Percentiles rank a stretch among this genome's conserved stretches.
phyloP scores from a whole-genome alignment of 2,329 filamentous ascomycete genomes.

The Penicillium freii region DNA sequence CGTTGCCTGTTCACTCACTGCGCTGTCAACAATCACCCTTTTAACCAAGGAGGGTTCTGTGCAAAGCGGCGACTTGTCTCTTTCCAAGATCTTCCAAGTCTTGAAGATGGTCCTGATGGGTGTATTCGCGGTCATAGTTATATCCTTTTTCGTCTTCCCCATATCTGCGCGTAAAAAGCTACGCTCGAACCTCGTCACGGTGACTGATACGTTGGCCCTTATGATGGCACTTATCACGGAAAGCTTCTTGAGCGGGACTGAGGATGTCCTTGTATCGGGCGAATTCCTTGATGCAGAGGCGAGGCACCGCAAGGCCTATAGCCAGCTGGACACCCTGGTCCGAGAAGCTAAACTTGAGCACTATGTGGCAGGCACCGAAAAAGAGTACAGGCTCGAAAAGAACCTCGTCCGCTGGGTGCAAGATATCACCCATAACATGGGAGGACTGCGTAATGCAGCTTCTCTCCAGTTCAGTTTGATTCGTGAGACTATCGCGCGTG shows the following conservation, averaged over 20 bases:
- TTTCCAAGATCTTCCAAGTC: slow-evolving; percentile 76
- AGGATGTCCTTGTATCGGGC: slow-evolving; percentile 69
- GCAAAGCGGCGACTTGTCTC: slow-evolving; percentile 75
- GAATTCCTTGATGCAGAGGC: slow-evolving; percentile 63
- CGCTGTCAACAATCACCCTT: slow-evolving; percentile 83
- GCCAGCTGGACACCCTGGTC: slow-evolving; percentile 71
- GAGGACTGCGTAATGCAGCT: slow-evolving; percentile 84
- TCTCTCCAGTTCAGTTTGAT: slow-evolving; percentile 84
- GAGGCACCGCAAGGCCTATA: slow-evolving; percentile 66
- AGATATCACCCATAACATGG: slow-evolving; percentile 80
- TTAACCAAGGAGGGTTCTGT: slow-evolving; percentile 89
- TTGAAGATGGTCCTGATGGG: slow-evolving; percentile 82
- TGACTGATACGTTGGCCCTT: slow-evolving; percentile 72
- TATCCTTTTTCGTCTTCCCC: slow-evolving; percentile 76
- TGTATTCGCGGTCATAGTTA: slow-evolving; percentile 66
- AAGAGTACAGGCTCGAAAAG: slow-evolving; percentile 74
- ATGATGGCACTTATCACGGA: slow-evolving; percentile 79
- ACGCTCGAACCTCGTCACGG: slow-evolving; percentile 69
- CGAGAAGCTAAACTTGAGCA: slow-evolving; percentile 88
- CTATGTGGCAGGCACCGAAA: slow-evolving; percentile 75
- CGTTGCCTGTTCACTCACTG: slow-evolving; percentile 79
- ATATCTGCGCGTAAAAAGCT: slow-evolving; percentile 72
- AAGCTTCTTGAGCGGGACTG: slow-evolving; percentile 78
- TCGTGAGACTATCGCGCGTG: slow-evolving; percentile 53
- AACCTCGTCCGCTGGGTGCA: slow-evolving; percentile 81